These are phyloP conservation scores for Heliamphora exappendiculata DNA, from an alignment of 148 eudicot species.

Conservation along the genomic window DNA sequence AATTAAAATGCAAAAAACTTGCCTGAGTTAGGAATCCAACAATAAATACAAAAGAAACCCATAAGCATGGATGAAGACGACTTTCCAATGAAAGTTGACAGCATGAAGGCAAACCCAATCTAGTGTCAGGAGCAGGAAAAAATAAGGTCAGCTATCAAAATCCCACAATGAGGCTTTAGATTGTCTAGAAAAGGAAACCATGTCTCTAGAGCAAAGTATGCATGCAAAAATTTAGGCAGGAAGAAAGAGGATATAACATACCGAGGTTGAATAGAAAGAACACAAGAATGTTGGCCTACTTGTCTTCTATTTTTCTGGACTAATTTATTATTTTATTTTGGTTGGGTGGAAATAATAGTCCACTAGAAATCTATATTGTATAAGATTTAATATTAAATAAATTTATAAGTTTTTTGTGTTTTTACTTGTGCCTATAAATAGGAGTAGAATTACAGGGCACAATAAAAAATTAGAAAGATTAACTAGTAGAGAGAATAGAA, in stretches of 20 bases:
- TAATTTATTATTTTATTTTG: no score
- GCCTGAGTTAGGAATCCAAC: slow-evolving; percentile 58
- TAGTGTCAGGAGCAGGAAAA: slow-evolving; percentile 22
- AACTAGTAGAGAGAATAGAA: no score
- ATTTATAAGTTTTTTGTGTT: no score
- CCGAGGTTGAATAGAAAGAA: slow-evolving; percentile 72
- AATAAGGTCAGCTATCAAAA: neutral
- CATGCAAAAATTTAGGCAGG: neutral
- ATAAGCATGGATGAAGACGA: slow-evolving; percentile 48
- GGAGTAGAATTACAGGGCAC: no score
- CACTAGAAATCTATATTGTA: no score
- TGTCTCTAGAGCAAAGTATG: neutral
- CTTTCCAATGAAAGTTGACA: slow-evolving; percentile 53
- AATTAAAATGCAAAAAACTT: slow-evolving; percentile 1
- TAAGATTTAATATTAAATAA: no score
- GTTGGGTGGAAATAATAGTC: no score
- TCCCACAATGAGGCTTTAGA: neutral
- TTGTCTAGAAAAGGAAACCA: neutral
- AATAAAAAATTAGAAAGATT: no score
- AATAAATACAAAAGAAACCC: slow-evolving; percentile 54
- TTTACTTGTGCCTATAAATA: no score
- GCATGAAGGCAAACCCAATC: slow-evolving; percentile 60
- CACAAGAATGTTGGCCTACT: slow-evolving; percentile 52
- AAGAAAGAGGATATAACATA: slow-evolving; percentile 43
- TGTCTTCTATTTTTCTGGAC: no score